phyloP scores from a whole-genome alignment of 2,329 filamentous ascomycete genomes.

The Stemphylium beticola region DNA sequence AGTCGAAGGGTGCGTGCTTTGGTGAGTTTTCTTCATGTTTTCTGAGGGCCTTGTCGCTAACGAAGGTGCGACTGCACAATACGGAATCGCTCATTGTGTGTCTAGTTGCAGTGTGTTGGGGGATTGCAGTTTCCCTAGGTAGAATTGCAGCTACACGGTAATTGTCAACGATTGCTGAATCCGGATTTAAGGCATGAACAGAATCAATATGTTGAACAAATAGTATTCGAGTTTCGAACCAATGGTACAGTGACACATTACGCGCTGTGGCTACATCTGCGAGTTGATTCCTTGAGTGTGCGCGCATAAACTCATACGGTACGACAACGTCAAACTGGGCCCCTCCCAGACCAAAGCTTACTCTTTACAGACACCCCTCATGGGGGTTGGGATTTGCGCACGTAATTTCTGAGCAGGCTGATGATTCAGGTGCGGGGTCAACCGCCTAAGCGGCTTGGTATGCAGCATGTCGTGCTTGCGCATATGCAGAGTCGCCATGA shows the following conservation, averaged over 20 bases:
- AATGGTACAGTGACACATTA: conserved; percentile 8
- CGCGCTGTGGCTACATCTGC: conserved; percentile 8
- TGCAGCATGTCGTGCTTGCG: conserved; percentile 7
- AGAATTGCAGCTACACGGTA: background rate
- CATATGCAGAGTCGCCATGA: conserved; percentile 4
- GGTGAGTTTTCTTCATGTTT: too few relatives aligned
- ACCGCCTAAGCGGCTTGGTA: conserved; percentile 1
- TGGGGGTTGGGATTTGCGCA: background rate
- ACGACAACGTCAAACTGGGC: background rate
- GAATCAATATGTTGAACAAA: background rate
- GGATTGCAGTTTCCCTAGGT: background rate
- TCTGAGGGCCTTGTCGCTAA: too few relatives aligned
- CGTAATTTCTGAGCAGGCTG: background rate
- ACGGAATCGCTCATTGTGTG: background rate
- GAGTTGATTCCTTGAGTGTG: background rate
- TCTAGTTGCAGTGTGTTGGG: background rate
- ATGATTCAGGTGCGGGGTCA: conserved; percentile 4
- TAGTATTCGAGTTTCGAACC: background rate
- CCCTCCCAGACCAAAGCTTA: background rate
- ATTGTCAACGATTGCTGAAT: background rate
- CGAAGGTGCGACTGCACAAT: conserved; percentile 1
- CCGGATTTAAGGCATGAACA: background rate
- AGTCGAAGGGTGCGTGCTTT: background rate
- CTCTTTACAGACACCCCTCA: background rate
- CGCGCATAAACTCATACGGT: background rate